Evolutionary conservation across 1,284 basidiomycete species (phyloP).

Genomic region (Malassezia globosa): DNA sequence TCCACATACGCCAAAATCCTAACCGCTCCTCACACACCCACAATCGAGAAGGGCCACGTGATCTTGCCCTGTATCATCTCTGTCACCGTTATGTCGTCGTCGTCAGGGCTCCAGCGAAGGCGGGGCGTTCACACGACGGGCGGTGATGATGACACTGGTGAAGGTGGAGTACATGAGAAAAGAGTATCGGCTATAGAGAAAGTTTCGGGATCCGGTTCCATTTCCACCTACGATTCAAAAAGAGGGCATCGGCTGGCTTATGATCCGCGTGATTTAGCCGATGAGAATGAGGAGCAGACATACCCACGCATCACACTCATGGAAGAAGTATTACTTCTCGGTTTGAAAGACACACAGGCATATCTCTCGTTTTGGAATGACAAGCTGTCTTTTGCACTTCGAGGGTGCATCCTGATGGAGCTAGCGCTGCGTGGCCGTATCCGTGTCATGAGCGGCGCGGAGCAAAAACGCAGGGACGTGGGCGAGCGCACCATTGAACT

Average conservation of each 20-base stretch:
- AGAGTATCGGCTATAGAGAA: background rate
- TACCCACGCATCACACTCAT: conserved; percentile 82
- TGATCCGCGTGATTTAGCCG: conserved; percentile 79
- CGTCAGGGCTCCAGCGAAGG: conserved; percentile 15
- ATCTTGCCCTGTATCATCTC: background rate
- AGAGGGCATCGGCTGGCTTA: conserved; percentile 59
- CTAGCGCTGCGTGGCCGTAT: conserved; percentile 39
- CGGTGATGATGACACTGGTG: conserved; percentile 4
- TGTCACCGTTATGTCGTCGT: background rate
- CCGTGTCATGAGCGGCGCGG: conserved; percentile 26
- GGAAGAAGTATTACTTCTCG: conserved; percentile 88
- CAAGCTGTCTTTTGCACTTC: conserved; percentile 44
- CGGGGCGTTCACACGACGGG: background rate
- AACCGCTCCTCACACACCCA: too few relatives aligned
- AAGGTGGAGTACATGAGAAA: background rate
- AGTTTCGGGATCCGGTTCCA: conserved; percentile 17
- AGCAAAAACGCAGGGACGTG: conserved; percentile 22
- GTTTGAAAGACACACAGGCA: conserved; percentile 65
- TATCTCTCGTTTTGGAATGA: conserved; percentile 48
- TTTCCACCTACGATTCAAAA: conserved; percentile 22
- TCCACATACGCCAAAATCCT: too few relatives aligned
- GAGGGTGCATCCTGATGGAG: conserved; percentile 44
- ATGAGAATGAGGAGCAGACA: conserved; percentile 61
- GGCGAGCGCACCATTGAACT: conserved; percentile 37
- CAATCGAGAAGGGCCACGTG: too few relatives aligned